Evolutionary conservation across 176 grass and related monocot species (phyloP).

Genomic region (Dactylis glomerata): DNA sequence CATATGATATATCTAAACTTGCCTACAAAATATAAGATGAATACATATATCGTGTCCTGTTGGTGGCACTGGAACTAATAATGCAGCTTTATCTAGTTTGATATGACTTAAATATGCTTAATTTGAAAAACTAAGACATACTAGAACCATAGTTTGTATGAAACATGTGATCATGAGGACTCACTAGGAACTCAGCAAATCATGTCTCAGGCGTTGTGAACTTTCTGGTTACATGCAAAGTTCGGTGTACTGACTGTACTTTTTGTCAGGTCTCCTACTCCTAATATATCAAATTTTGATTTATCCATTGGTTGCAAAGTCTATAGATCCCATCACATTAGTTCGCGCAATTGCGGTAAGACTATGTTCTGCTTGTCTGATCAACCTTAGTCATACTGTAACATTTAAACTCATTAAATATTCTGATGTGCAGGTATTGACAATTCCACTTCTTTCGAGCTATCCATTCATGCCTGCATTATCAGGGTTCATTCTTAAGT

Average conservation of each 20-base stretch:
- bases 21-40: background rate
- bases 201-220: background rate
- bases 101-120: background rate
- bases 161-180: slow-evolving; percentile 5
- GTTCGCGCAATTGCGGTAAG: slow-evolving; percentile 60
- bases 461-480: slow-evolving; percentile 78
- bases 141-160: background rate
- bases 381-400: slow-evolving; percentile 14
- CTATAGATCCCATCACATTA: slow-evolving; percentile 53
- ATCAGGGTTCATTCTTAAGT: slow-evolving; percentile 51
- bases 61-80: background rate
- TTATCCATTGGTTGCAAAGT: slow-evolving; percentile 69
- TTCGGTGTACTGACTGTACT: slow-evolving; percentile 29
- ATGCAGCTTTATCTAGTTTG: slow-evolving; percentile 3
- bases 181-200: background rate
- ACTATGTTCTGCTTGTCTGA: background rate
- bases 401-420: slow-evolving; percentile 19
- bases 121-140: slow-evolving; percentile 5
- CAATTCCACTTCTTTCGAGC: slow-evolving; percentile 66
- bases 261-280: slow-evolving; percentile 55
- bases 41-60: background rate
- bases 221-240: slow-evolving; percentile 3
- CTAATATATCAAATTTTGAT: slow-evolving; percentile 77
- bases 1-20: background rate
- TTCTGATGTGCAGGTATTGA: slow-evolving; percentile 57